Evolutionary conservation across 177 flowering plant genomes (phyloP), one percentile per base, ranked within the genome.

Genomic region (Vitis hybrid): DNA sequence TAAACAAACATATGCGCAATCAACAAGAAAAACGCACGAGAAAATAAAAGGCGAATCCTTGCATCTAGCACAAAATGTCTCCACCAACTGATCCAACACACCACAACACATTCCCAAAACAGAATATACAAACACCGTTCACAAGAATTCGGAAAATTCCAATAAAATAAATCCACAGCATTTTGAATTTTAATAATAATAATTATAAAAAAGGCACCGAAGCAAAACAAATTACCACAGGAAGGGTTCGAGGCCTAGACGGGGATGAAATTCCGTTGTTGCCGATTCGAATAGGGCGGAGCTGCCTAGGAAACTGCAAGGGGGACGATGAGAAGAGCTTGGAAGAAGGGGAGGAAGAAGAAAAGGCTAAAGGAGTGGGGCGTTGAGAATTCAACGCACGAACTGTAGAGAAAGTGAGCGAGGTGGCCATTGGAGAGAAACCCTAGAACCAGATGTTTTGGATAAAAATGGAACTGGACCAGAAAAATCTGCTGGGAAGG

Each of bases 391-490:
- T 73, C 28, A 74, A 50, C 1, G 74, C 62, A 65, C 77, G 72
- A 72, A 74, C 12, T 1, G 80, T 51, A 3, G 80, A 68, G 1
- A 75, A 72, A 1, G 80, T 18, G 18, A 75, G 13, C 0, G 82
- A 82, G 50, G 76, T 77, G 70, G 86, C 83, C 88, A 82, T 84
- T 61, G 19, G 65, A 19, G 57, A 28, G 3, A 17, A 5, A n/a
- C 33, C 13, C 11, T 3, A 47, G 12, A n/a, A 13, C 33, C 33
- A 22, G 44, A 17, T 67, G 1, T 1, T 2, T 18, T 19, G 10
- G 13, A 66, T 13, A 13, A 62, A 59, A 44, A 2, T 50, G 18
- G 47, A 38, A 38, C 47, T 0, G 47, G 47, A 54, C 15, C 10
- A 7, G 9, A 9, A 38, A 38, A 38, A 38, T 38, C 47, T 38